Evolutionary conservation across 495 filamentous ascomycete species (phyloP).

Genomic region (Trichoderma erinaceum): DNA sequence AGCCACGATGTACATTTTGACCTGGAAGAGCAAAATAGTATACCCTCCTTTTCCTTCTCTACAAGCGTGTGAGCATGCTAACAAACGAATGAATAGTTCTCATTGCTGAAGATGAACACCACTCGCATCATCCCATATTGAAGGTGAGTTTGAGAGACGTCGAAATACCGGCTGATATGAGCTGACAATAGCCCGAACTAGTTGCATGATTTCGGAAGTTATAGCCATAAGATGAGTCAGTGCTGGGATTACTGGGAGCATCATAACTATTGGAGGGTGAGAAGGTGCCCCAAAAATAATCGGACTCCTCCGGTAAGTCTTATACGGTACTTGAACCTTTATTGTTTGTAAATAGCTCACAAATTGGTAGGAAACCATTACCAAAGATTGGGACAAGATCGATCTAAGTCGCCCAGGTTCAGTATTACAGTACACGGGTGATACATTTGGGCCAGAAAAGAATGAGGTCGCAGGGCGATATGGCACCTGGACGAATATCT

Average conservation of each 20-base stretch:
- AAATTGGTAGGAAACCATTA: not conserved
- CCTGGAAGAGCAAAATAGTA: constrained; percentile 13
- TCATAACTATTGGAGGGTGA: not conserved
- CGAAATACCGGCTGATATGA: not conserved
- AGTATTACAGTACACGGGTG: not conserved
- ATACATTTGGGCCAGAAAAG: not conserved
- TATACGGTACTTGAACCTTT: not conserved
- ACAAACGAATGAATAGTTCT: not conserved
- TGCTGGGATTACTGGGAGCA: not conserved
- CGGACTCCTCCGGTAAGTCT: constrained; percentile 3
- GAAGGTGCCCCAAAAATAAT: not conserved
- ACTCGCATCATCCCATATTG: not conserved
- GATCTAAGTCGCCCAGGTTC: not conserved
- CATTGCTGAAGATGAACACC: not conserved
- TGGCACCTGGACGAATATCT: constrained; percentile 14
- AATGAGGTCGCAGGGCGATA: constrained; percentile 10
- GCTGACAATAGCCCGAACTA: not conserved
- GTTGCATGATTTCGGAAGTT: constrained; percentile 13
- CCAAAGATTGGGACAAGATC: constrained; percentile 9
- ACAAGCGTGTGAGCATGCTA: not conserved
- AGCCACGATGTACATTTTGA: constrained; percentile 15
- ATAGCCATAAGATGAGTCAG: constrained; percentile 6
- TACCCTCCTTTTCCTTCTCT: not conserved
- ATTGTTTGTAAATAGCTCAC: not conserved
- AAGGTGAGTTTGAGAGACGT: not conserved